Conservation (phyloP, 2,329 filamentous ascomycete genomes). For the Pseudogymnoascus sp. region DNA sequence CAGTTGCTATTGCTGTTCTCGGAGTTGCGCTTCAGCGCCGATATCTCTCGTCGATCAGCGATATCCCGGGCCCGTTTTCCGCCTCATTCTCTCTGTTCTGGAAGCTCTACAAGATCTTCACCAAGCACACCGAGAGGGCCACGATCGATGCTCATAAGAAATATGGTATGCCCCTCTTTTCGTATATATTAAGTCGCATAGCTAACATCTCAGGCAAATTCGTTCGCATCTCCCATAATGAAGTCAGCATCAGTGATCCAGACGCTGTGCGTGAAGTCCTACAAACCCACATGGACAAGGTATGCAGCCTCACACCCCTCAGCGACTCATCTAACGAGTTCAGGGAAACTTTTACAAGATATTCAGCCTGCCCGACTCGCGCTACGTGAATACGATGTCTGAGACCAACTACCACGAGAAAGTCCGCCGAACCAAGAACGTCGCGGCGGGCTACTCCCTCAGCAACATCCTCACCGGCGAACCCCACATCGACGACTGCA, state of each 20-base stretch:
- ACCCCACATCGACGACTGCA: constrained; percentile 21
- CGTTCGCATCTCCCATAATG: constrained; percentile 35
- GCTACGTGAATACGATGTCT: constrained; percentile 33
- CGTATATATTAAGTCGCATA: neutral
- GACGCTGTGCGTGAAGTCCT: constrained; percentile 32
- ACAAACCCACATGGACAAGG: constrained; percentile 27
- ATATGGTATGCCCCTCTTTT: constrained; percentile 26
- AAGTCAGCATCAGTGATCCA: constrained; percentile 36
- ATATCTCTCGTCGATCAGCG: constrained; percentile 36
- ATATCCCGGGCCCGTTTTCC: constrained; percentile 34
- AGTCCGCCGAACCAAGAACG: constrained; percentile 26
- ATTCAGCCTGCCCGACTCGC: constrained; percentile 32
- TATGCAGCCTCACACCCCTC: constrained; percentile 2
- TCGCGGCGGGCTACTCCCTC: constrained; percentile 27
- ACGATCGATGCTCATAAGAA: constrained; percentile 31
- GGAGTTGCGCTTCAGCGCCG: constrained; percentile 20
- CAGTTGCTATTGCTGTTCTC: too few relatives aligned
- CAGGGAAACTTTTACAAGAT: constrained; percentile 29
- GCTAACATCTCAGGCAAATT: constrained; percentile 26
- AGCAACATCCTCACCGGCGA: constrained; percentile 24
- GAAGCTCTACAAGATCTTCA: constrained; percentile 31
- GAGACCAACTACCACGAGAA: constrained; percentile 30
- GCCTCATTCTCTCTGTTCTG: constrained; percentile 33
- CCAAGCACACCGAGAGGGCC: constrained; percentile 31
- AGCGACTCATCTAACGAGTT: neutral